Base-by-base conservation (phyloP, 345 rosid genomes). In the Arabis alpina region DNA sequence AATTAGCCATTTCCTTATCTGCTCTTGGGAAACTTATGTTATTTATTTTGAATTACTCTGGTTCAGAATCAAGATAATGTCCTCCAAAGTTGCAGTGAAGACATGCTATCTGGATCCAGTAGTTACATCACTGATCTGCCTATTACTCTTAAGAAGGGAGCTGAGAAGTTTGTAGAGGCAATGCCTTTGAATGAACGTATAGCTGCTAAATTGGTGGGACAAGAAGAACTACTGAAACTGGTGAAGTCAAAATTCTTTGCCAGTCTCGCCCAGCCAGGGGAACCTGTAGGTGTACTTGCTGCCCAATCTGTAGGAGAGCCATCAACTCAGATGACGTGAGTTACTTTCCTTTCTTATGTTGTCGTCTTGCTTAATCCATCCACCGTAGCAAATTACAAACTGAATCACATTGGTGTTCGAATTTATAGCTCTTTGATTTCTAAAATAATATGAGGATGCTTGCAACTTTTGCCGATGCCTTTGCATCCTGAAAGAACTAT, bases 271-370 rank as follows among this genome's bases (percentile, higher is more conserved):
- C 97, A 91, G 81, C 99, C 97, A 44, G 99, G 99, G 59, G 99
- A 94, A 79, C 95, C 99, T 16, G 96, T 94, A 60, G 99, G 99
- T 71, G 87, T 94, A 75, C 95, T 94, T 80, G 97, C 99, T 68
- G 88, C 95, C 66, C 99, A 94, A 64, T 94, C 99, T 76, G 99
- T 94, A 4, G 99, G 99, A 76, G 99, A 94, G 83, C 99, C 99
- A 62, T 94, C 99, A 10, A 94, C 99, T 65, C 99, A 94, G 73
- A 94, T 94, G 99, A 91, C 99, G 98, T 94, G 74, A 84, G 95
- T 50, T 75, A 68, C 76, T 57, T 68, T 41, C 55, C 59, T 67
- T 34, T 70, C 28, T 69, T n/a, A 34, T 60, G 49, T 68, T 71
- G 1, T 55, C 63, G 14, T 54, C 47, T 53, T 37, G 30, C 59